Base-by-base conservation (phyloP, 228 moss, liverwort and hornwort species). In the Sphagnum magellanicum region DNA sequence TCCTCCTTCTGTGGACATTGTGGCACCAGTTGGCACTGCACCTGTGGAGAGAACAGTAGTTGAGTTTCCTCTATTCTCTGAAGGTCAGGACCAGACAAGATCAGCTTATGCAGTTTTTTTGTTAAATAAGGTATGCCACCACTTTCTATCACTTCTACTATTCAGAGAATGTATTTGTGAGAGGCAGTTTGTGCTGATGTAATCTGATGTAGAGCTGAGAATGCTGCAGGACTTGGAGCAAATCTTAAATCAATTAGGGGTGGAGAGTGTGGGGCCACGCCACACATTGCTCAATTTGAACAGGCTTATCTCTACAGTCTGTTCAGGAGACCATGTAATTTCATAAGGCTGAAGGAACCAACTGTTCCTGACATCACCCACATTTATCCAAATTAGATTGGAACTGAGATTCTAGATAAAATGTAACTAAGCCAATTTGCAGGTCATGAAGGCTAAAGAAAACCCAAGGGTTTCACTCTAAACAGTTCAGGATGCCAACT, bases 61-160 rank as follows among this genome's bases (percentile, higher is more conserved):
- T 63, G 98, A 98, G 74, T 98, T 98, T 76, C 98, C 98, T 5
- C 90, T 98, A 48, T 98, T 98, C 72, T 93, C 92, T 68, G 98
- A 98, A 67, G 92, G 92, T 55, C 98, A 98, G 75, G 98, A 98
- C 62, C 65, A 80, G 63, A 98, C 93, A 73, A 87, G 91, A 82
- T 90, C 98, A 74, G 93, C 98, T 47, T 98, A 98, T 79, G 98
- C 90, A n/a, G 94, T 98, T 8, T 98, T 98, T 79, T 82, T 98
- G 71, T 78, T 98, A 61, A 98, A 98, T 73, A 98, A 98, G 97
- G 97, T 93, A 73, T 12, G 64, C 14, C 5, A 8, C 11, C 53
- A 66, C 69, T 51, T 59, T 61, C 32, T 3, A 32, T 32, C 32
- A 32, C 32, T 32, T 32, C 32, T 32, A 32, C 32, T 32, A 3